phyloP scores from a whole-genome alignment of 2,329 filamentous ascomycete species.

The Cucurbitaria berberidis region DNA sequence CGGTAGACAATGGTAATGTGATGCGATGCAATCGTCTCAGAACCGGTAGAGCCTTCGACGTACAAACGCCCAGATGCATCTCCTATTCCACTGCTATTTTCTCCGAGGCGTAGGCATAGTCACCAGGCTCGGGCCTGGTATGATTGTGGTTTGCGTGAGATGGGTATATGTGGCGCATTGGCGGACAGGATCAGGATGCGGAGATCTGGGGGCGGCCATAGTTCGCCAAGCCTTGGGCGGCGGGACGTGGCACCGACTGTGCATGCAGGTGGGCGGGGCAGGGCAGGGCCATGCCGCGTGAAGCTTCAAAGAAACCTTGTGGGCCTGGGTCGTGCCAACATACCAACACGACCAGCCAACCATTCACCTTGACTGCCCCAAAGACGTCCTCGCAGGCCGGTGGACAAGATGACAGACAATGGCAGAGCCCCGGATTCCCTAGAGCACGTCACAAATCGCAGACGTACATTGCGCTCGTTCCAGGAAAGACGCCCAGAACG shows the following conservation, averaged over 20 bases:
- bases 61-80: background rate
- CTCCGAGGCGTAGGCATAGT: no score
- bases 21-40: background rate
- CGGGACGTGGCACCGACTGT: background rate
- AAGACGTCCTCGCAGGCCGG: background rate
- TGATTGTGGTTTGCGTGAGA: background rate
- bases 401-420: constrained; percentile 8
- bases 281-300: background rate
- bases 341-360: background rate
- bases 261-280: no score
- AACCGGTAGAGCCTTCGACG: background rate
- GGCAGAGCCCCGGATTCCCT: background rate
- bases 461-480: constrained; percentile 6
- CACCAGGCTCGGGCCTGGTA: no score
- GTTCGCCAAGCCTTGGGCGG: no score
- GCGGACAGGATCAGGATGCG: background rate
- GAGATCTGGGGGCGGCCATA: background rate
- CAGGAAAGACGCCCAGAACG: constrained; percentile 7
- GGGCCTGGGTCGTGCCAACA: background rate
- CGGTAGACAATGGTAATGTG: background rate
- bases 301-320: background rate
- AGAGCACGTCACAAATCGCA: background rate
- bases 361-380: background rate
- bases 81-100: background rate
- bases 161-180: background rate